Percentiles rank a stretch among this genome's conserved stretches.
Conservation (phyloP, 2,329 filamentous ascomycete species). For the Neophaeococcomyces mojaviensis region DNA sequence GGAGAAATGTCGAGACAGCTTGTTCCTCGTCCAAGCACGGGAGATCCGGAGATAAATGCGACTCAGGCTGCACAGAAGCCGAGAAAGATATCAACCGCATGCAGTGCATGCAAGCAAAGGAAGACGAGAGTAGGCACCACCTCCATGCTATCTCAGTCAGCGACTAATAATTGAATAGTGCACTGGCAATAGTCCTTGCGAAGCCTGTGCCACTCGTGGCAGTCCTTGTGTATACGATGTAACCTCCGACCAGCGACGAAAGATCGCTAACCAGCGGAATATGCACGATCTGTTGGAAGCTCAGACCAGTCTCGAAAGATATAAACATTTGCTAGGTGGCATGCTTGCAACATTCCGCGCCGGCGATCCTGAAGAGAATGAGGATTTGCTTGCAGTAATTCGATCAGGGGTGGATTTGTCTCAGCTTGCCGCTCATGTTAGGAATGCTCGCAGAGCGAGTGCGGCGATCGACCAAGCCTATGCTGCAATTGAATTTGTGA, state of each 20-base stretch:
- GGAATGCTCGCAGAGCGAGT: conserved; percentile 20
- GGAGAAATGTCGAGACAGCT: conserved; percentile 20
- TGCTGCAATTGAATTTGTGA: conserved; percentile 18
- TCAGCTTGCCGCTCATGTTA: conserved; percentile 21
- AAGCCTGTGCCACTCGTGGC: conserved; percentile 18
- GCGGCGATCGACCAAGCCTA: conserved; percentile 17
- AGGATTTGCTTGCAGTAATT: conserved; percentile 17
- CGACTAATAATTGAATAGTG: conserved; percentile 12
- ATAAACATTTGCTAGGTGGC: conserved; percentile 20
- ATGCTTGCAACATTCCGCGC: conserved; percentile 21
- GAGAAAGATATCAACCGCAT: conserved; percentile 23
- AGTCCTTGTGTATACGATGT: conserved; percentile 21
- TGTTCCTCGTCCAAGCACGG: conserved; percentile 14
- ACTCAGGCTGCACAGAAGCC: conserved; percentile 10
- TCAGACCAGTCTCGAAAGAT: conserved; percentile 16
- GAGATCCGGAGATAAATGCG: conserved; percentile 1
- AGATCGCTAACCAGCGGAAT: conserved; percentile 22
- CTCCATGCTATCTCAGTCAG: neutral
- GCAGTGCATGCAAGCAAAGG: conserved; percentile 21
- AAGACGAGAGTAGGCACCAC: conserved; percentile 18
- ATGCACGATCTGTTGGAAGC: conserved; percentile 19
- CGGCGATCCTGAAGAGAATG: conserved; percentile 12
- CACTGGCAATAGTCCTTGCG: conserved; percentile 19
- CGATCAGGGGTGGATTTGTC: conserved; percentile 19
- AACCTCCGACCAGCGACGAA: conserved; percentile 21